A percentile compares a stretch with the other conserved stretches of the same genome.
Evolutionary conservation across 208 protist genomes (phyloP).

Genomic region (Dictyostelium gargantuum): DNA sequence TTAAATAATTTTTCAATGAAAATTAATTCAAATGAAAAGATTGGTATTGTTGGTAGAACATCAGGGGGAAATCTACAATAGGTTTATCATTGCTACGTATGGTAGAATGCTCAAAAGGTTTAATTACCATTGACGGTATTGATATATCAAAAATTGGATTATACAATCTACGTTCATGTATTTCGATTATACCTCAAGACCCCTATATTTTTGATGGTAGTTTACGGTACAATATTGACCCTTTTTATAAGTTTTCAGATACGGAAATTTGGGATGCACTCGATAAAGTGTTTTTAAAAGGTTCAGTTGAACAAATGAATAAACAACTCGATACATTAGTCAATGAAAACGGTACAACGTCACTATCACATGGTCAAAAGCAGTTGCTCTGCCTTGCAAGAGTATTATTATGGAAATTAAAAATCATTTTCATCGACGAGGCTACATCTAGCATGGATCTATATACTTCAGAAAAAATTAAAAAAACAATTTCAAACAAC

Average conservation of each 20-base stretch:
- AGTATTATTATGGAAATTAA: no score
- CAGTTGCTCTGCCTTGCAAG: no score
- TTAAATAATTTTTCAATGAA: not conserved
- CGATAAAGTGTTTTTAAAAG: slow-evolving; percentile 65
- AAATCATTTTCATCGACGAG: no score
- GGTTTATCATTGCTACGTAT: slow-evolving; percentile 89
- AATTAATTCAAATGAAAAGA: slow-evolving; percentile 75
- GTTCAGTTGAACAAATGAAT: not conserved
- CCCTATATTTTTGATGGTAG: slow-evolving; percentile 94
- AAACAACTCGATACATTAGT: not conserved
- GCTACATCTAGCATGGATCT: no score
- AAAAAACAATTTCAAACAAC: no score
- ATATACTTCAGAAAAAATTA: no score
- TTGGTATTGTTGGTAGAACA: slow-evolving; percentile 91
- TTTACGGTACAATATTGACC: slow-evolving; percentile 86
- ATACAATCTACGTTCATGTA: slow-evolving; percentile 88
- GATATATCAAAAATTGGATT: slow-evolving; percentile 91
- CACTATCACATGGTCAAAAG: no score
- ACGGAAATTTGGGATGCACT: slow-evolving; percentile 82
- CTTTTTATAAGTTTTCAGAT: slow-evolving; percentile 86
- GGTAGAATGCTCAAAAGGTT: slow-evolving; percentile 88
- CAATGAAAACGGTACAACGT: no score
- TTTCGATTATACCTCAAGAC: slow-evolving; percentile 97
- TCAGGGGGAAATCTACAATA: slow-evolving; percentile 89
- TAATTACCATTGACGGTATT: slow-evolving; percentile 88